These are phyloP conservation scores for Eimeria maxima DNA, from an alignment of 169 alveolate genomes.

Conservation along the genomic window DNA sequence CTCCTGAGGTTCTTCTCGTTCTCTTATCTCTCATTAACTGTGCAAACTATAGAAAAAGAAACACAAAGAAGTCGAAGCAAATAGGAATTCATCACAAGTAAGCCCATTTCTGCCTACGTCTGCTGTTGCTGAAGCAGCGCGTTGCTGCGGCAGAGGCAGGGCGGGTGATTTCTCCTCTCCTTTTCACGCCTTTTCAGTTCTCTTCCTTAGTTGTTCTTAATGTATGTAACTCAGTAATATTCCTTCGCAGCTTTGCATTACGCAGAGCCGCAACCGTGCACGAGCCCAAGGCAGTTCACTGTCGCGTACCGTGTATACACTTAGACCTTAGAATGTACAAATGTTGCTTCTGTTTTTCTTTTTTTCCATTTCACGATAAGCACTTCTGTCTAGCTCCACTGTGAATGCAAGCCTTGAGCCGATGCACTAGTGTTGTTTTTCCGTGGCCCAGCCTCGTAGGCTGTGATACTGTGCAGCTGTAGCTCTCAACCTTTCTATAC, in stretches of 20 bases:
- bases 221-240: background rate
- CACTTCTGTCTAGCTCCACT: background rate
- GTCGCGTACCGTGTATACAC: background rate
- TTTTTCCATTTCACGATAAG: background rate
- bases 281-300: background rate
- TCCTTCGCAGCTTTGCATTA: background rate
- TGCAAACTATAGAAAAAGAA: background rate
- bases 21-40: background rate
- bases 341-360: background rate
- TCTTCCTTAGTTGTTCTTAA: background rate
- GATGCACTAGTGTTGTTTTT: background rate
- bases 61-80: background rate
- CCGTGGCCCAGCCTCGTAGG: background rate
- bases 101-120: background rate
- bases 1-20: background rate
- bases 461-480: background rate
- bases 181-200: background rate
- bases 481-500: background rate
- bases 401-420: background rate
- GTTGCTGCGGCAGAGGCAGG: background rate
- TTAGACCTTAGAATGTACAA: background rate
- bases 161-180: background rate
- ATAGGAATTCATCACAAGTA: background rate
- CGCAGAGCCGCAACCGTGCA: background rate
- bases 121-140: background rate